Conservation (phyloP, 257 asterid species). For the Plantago major region DNA sequence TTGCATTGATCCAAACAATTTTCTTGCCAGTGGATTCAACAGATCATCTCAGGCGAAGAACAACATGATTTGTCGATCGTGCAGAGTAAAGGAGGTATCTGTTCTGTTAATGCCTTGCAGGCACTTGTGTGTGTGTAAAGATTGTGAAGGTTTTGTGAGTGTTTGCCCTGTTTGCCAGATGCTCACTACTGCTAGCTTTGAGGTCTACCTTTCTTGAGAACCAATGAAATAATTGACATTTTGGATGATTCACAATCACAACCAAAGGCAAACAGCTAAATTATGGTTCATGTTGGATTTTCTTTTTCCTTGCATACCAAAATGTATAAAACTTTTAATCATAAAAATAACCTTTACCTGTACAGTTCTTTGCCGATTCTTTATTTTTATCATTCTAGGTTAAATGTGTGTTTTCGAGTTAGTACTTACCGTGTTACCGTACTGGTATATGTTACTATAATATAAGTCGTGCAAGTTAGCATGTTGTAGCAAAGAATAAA, state of each 20-base stretch:
- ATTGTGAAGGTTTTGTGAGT: slow-evolving; percentile 57
- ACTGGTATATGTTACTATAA: no score
- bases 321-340: neutral
- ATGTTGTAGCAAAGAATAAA: no score
- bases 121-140: slow-evolving; percentile 83
- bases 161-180: slow-evolving; percentile 75
- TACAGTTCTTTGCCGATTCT: neutral
- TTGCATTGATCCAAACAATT: slow-evolving; percentile 52
- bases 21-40: slow-evolving; percentile 28
- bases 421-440: no score
- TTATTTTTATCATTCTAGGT: neutral
- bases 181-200: slow-evolving; percentile 50
- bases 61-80: slow-evolving; percentile 43
- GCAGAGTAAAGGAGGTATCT: slow-evolving; percentile 61
- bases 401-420: no score
- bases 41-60: slow-evolving; percentile 18
- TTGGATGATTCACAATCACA: slow-evolving; percentile 6
- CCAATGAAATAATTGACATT: slow-evolving; percentile 15
- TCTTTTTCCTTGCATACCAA: neutral
- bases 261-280: neutral
- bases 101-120: slow-evolving; percentile 80
- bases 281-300: neutral
- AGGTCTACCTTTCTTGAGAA: slow-evolving; percentile 63
- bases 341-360: neutral
- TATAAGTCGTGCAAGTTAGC: no score